Evolutionary conservation across 202 grass and related monocot species (phyloP).

Genomic region (Miscanthus sacchariflorus): DNA sequence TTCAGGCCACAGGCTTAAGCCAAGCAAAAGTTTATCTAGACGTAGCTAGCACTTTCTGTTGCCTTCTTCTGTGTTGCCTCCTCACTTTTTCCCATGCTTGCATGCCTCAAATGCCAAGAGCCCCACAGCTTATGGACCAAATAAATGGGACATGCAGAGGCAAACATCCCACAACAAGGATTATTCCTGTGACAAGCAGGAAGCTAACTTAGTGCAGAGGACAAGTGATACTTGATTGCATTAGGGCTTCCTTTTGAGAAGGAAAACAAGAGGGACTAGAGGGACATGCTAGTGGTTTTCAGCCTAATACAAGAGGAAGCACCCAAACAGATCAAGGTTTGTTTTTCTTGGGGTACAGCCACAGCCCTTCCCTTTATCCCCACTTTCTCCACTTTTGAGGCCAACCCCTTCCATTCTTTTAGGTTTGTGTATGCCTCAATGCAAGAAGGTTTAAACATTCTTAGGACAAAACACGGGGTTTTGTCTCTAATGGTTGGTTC

Average conservation of each 20-base stretch:
- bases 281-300: slow-evolving; percentile 27
- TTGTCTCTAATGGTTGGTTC: slow-evolving; percentile 60
- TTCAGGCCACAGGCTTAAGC: neutral
- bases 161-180: slow-evolving; percentile 40
- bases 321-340: slow-evolving; percentile 52
- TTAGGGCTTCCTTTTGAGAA: slow-evolving; percentile 58
- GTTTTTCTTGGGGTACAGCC: slow-evolving; percentile 48
- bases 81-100: slow-evolving; percentile 16
- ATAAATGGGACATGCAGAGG: slow-evolving; percentile 54
- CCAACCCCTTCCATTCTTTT: slow-evolving; percentile 59
- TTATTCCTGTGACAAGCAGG: slow-evolving; percentile 60
- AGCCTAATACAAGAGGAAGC: slow-evolving; percentile 58
- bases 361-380: slow-evolving; percentile 49
- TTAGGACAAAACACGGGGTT: slow-evolving; percentile 58
- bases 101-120: slow-evolving; percentile 41
- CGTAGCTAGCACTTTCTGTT: neutral
- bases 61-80: slow-evolving; percentile 20
- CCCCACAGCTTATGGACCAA: slow-evolving; percentile 37
- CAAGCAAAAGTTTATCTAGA: slow-evolving; percentile 8
- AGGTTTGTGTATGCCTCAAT: slow-evolving; percentile 47
- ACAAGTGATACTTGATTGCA: slow-evolving; percentile 49
- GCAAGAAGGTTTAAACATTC: slow-evolving; percentile 71
- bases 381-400: slow-evolving; percentile 68
- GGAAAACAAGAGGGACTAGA: neutral
- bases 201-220: slow-evolving; percentile 53